These are phyloP conservation scores for Colletotrichum gigasporum DNA, from an alignment of 2,329 filamentous ascomycete genomes.

Conservation along the genomic window DNA sequence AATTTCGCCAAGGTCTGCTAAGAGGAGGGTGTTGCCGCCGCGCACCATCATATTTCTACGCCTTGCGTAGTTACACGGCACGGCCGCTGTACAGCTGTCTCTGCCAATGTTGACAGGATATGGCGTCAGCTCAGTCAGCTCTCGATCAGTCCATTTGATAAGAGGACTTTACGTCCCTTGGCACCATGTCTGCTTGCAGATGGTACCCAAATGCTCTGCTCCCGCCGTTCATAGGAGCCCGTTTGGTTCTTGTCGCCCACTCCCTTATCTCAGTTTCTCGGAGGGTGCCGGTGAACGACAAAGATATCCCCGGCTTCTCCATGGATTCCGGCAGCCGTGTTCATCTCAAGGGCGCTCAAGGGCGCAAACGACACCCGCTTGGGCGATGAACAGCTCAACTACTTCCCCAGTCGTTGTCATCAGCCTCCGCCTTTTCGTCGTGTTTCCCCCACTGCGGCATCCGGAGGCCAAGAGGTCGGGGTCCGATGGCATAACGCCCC, in stretches of 20 bases:
- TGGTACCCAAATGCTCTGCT: not conserved
- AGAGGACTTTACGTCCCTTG: no score
- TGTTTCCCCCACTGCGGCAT: constrained; percentile 13
- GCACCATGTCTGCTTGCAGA: not conserved
- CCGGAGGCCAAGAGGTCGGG: constrained; percentile 24
- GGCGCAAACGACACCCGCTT: not conserved
- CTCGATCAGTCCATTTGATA: no score
- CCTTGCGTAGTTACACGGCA: not conserved
- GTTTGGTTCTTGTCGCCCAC: not conserved
- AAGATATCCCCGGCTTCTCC: not conserved
- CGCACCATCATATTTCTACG: not conserved
- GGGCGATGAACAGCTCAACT: not conserved
- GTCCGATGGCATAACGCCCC: constrained; percentile 16
- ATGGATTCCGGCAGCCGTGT: not conserved
- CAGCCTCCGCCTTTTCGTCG: constrained; percentile 9
- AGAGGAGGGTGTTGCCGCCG: not conserved
- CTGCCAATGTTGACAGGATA: not conserved
- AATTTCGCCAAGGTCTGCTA: not conserved
- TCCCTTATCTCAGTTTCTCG: constrained; percentile 1
- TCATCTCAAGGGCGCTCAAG: constrained; percentile 1
- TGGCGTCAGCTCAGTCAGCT: not conserved
- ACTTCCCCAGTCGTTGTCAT: not conserved
- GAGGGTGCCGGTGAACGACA: not conserved
- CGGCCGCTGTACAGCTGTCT: not conserved
- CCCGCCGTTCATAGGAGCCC: not conserved